Percentiles rank a stretch among this genome's conserved stretches.
Conservation (phyloP, 306 rosid genomes). For the Vicia faba region DNA sequence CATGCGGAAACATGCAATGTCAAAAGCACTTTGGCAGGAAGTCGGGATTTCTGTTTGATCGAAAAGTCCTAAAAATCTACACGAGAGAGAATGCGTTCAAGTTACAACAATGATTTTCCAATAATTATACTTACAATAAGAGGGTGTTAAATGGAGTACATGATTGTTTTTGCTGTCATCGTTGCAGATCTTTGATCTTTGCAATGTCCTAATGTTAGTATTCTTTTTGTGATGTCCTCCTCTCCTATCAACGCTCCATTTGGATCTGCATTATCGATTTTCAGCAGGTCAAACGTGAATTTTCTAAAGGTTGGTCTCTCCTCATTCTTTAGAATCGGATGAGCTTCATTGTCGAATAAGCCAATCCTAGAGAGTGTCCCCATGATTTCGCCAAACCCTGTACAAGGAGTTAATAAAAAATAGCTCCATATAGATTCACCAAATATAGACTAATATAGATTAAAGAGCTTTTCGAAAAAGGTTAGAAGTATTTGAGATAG, state of each 20-base stretch:
- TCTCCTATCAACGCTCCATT: conserved; percentile 53
- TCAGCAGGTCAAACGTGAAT: conserved; percentile 70
- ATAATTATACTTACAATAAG: conserved; percentile 4
- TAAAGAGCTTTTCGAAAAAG: conserved; percentile 12
- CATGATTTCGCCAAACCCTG: conserved; percentile 89
- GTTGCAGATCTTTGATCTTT: conserved; percentile 62
- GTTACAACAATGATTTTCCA: conserved; percentile 28
- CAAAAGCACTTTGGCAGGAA: conserved; percentile 84
- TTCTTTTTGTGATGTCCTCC: conserved; percentile 54
- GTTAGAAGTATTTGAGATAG: conserved; percentile 10
- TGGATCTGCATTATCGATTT: conserved; percentile 38
- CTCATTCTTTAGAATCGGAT: conserved; percentile 56
- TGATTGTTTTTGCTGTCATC: conserved; percentile 81
- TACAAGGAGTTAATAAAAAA: background rate
- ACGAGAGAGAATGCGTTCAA: conserved; percentile 13
- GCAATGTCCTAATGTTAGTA: conserved; percentile 63
- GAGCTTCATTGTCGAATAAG: conserved; percentile 58
- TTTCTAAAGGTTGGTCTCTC: conserved; percentile 60
- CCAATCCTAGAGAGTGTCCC: conserved; percentile 82
- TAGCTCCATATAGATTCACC: conserved; percentile 29
- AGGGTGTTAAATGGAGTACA: conserved; percentile 47
- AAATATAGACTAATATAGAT: conserved; percentile 19
- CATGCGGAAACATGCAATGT: conserved; percentile 75
- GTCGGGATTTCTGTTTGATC: conserved; percentile 71
- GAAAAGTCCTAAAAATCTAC: conserved; percentile 80